Evolutionary conservation across 768 basidiomycete species (phyloP), one percentile per base, ranked within the genome.

Genomic region (Mycena epipterygia): DNA sequence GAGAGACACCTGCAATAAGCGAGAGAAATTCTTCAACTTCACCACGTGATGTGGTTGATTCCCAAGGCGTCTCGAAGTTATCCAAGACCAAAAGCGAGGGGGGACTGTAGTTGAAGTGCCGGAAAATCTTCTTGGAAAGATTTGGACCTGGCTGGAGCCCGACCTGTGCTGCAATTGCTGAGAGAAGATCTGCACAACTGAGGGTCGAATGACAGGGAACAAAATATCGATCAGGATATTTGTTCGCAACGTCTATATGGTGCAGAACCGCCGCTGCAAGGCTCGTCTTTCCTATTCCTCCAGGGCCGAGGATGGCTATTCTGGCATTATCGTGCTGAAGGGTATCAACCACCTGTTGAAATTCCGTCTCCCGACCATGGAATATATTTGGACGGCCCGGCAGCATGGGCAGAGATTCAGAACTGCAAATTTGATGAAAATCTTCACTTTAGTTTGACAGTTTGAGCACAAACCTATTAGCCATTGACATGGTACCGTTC

Each of bases 221-320:
- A 32, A 66, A 66, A 21, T 58, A 66, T 8, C 63, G 49, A 17
- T 16, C 5, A 16, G 51, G 25, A 44, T 30, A 66, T 56, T 44
- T 66, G 55, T 9, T 19, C 32, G 6, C 33, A 27, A 30, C 53
- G 25, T 58, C 41, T 1, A 29, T 9, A 25, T 58, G 39, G 25
- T 66, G 37, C 3, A 66, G 64, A 2, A 32, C 41, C 2, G 64
- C 52, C 6, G 30, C 13, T 11, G 48, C 64, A 7, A 66, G 64
- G 11, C 53, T 66, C 2, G 64, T 66, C n/a, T 66, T 66, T 19
- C 64, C 64, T 41, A 66, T 58, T 3, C 64, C 63, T 23, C 63
- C 63, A 21, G 63, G 39, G 2, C 63, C 63, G 3, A 64, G 37
- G 29, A 64, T 41, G 14, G 52, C 51, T 32, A 64, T 23, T n/a